Evolutionary conservation across 1,284 basidiomycete species (phyloP), one percentile per base, ranked within the genome.

Genomic region (Athelia psychrophila): DNA sequence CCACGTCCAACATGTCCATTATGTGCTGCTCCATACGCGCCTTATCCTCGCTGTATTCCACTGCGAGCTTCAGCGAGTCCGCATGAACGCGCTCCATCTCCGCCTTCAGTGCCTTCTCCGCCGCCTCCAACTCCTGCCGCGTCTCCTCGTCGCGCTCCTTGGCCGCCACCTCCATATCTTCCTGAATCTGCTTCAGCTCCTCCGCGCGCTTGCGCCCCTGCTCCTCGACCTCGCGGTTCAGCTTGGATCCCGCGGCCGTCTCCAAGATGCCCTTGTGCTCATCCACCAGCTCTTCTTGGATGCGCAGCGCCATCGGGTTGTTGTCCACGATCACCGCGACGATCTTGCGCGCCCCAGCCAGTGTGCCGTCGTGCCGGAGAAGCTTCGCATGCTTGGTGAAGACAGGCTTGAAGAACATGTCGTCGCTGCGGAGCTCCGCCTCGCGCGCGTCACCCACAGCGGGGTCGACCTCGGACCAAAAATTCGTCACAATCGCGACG

Each of bases 401-500:
- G 1, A 67, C 74, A 5, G 73, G 67, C 49, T 75, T 74, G 62
- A 79, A 79, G 58, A 78, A 79, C 8, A 69, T 69, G 52, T 72
- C 68, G 48, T 74, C 71, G 27, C 44, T 60, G 23, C 61, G 62
- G 9, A 78, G 67, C 53, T 78, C 75, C 1, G 50, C 53, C 51
- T 78, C 76, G 13, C 76, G 66, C 13, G 68, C 64, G 54, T 70
- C 66, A 1, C 72, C 76, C n/a, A 71, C 16, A 44, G 64, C 62
- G 46, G 57, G 60, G 45, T 67, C 63, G 36, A 76, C 67, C 51
- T 69, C 66, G 22, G 69, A 68, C 79, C 79, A 81, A 76, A 78
- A 78, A 50, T 70, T 79, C 48, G 78, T 81, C 27, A 73, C 71
- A 53, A 81, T 68, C 18, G 76, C 63, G 23, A 81, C 77, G 54